These are phyloP conservation scores for Incumbomyces lentus DNA, from an alignment of 2,329 filamentous ascomycete species.

Conservation along the genomic window DNA sequence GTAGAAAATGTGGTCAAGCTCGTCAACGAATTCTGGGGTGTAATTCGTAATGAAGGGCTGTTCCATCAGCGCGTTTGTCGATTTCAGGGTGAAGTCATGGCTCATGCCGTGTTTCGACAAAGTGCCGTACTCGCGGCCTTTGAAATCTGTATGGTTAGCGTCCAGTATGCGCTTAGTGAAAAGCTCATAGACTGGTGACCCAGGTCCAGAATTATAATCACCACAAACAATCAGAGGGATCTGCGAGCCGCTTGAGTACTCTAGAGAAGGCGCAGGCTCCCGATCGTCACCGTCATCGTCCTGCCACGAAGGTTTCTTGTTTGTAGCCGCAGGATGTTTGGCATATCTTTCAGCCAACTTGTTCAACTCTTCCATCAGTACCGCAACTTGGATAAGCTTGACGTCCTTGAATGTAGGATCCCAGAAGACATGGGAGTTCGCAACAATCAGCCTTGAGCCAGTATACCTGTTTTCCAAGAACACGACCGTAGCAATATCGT, in stretches of 20 bases:
- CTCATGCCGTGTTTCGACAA: constrained; percentile 87
- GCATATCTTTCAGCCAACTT: constrained; percentile 79
- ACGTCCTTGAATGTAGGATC: constrained; percentile 84
- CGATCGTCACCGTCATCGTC: constrained; percentile 45
- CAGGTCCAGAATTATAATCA: constrained; percentile 85
- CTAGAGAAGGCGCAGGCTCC: constrained; percentile 68
- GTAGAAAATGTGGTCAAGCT: constrained; percentile 98
- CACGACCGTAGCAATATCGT: constrained; percentile 85
- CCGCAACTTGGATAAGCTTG: constrained; percentile 91
- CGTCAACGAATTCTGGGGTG: constrained; percentile 80
- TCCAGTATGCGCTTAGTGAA: constrained; percentile 69
- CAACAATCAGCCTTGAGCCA: constrained; percentile 82
- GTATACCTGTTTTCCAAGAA: constrained; percentile 89
- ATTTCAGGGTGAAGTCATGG: constrained; percentile 88
- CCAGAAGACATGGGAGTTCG: constrained; percentile 93
- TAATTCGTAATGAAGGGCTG: constrained; percentile 95
- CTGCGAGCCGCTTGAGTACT: constrained; percentile 75
- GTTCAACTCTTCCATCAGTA: constrained; percentile 83
- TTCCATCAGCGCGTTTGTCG: constrained; percentile 62
- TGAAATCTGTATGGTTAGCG: constrained; percentile 70
- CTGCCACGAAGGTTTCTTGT: constrained; percentile 55
- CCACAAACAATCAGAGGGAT: constrained; percentile 88
- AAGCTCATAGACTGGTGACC: constrained; percentile 85
- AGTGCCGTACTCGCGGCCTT: constrained; percentile 75
- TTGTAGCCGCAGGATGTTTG: constrained; percentile 66